phyloP scores from a whole-genome alignment of 495 filamentous ascomycete genomes.

The Aspergillus cristatus region DNA sequence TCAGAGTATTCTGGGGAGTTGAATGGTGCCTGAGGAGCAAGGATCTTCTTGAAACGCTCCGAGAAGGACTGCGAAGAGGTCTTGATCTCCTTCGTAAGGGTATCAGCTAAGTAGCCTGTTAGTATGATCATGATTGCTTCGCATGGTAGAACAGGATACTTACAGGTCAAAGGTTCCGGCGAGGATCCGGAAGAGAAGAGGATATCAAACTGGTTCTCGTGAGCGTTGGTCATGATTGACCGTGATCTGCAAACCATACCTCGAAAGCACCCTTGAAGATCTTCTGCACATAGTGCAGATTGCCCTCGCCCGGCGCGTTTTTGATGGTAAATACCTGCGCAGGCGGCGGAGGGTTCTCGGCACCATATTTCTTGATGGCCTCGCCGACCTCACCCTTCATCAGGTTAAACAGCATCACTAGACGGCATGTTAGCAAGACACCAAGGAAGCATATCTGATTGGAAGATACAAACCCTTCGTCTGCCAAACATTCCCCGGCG shows the following conservation, averaged over 20 bases:
- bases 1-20: slow-evolving; percentile 57
- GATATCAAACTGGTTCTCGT: slow-evolving; percentile 63
- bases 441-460: neutral
- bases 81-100: slow-evolving; percentile 60
- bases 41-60: slow-evolving; percentile 62
- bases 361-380: slow-evolving; percentile 58
- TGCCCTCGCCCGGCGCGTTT: slow-evolving; percentile 61
- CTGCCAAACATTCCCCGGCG: slow-evolving; percentile 73
- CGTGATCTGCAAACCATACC: slow-evolving; percentile 24
- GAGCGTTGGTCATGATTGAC: slow-evolving; percentile 1
- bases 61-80: slow-evolving; percentile 57
- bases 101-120: slow-evolving; percentile 45
- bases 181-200: slow-evolving; percentile 79
- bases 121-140: too few species aligned
- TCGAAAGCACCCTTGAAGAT: slow-evolving; percentile 84
- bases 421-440: slow-evolving; percentile 6
- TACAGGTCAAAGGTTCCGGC: slow-evolving; percentile 48
- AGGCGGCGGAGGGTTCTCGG: slow-evolving; percentile 66
- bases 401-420: slow-evolving; percentile 59
- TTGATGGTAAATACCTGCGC: slow-evolving; percentile 75
- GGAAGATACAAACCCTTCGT: slow-evolving; percentile 48
- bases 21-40: slow-evolving; percentile 71
- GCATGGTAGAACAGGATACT: slow-evolving; percentile 7
- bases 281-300: slow-evolving; percentile 86
- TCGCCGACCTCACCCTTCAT: slow-evolving; percentile 69